These are phyloP conservation scores for Aspergillus cristatus DNA, from an alignment of 495 filamentous ascomycete genomes.

Conservation along the genomic window DNA sequence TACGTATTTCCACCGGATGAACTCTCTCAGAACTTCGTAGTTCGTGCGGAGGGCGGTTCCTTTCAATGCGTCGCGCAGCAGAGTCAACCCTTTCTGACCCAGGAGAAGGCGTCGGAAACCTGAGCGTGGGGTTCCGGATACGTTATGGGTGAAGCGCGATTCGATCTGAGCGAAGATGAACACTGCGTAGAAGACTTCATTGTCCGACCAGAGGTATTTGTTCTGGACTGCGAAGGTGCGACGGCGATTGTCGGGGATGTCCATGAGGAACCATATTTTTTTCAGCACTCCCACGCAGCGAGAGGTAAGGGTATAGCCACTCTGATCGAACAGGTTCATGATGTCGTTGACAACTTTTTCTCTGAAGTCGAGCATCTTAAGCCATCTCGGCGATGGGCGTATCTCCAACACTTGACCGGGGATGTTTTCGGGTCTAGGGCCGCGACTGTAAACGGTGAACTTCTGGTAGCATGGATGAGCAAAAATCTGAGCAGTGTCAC, in stretches of 20 bases:
- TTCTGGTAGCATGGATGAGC: slow-evolving; percentile 38
- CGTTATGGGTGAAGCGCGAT: slow-evolving; percentile 46
- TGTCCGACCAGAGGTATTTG: slow-evolving; percentile 35
- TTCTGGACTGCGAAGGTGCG: slow-evolving; percentile 44
- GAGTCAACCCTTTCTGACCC: slow-evolving; percentile 44
- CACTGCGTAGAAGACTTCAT: slow-evolving; percentile 44
- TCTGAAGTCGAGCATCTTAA: slow-evolving; percentile 43
- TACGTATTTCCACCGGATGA: slow-evolving; percentile 26
- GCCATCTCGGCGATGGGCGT: slow-evolving; percentile 40
- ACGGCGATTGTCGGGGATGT: slow-evolving; percentile 39
- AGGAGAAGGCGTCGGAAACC: slow-evolving; percentile 45
- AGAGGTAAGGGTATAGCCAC: slow-evolving; percentile 43
- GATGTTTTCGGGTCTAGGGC: slow-evolving; percentile 3
- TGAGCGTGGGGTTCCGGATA: slow-evolving; percentile 25
- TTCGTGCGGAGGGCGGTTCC: slow-evolving; percentile 23
- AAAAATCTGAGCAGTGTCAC: slow-evolving; percentile 40
- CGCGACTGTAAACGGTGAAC: slow-evolving; percentile 44
- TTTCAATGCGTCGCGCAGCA: slow-evolving; percentile 41
- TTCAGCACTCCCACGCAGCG: slow-evolving; percentile 34
- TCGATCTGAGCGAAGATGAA: slow-evolving; percentile 55
- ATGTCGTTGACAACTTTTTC: slow-evolving; percentile 44
- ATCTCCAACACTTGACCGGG: not conserved
- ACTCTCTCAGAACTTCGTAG: slow-evolving; percentile 36
- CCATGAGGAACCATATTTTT: slow-evolving; percentile 62
- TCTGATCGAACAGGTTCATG: slow-evolving; percentile 36